These are phyloP conservation scores for Mrakia hoshinonis DNA, from an alignment of 768 basidiomycete species.

Conservation along the genomic window DNA sequence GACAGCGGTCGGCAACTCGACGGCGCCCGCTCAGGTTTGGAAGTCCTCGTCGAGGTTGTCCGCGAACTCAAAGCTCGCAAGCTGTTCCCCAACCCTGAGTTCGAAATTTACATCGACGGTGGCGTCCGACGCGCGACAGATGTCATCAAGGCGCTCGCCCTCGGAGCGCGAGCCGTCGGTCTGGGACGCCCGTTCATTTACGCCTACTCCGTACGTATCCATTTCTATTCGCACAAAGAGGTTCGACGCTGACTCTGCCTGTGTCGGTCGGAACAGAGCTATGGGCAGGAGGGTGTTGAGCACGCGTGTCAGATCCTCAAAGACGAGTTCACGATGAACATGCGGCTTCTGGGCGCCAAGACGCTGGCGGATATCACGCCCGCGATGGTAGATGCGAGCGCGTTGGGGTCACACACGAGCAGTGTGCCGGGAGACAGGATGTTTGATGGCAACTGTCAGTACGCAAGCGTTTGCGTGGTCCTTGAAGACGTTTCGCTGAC, in stretches of 20 bases:
- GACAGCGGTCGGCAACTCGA: conserved; percentile 37
- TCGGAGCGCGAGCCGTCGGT: conserved; percentile 49
- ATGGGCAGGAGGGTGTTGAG: conserved; percentile 79
- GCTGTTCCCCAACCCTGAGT: conserved; percentile 58
- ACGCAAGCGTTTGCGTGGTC: neutral
- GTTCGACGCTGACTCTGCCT: neutral
- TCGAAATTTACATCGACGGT: conserved; percentile 73
- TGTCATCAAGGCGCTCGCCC: conserved; percentile 24
- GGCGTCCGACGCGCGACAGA: conserved; percentile 76
- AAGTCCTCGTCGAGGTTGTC: conserved; percentile 80
- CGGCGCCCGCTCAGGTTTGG: conserved; percentile 70
- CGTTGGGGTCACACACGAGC: conserved; percentile 56
- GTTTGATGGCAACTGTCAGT: conserved; percentile 73
- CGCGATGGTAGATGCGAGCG: conserved; percentile 79
- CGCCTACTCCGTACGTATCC: conserved; percentile 75
- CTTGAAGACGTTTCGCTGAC: neutral
- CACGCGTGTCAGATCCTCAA: conserved; percentile 68
- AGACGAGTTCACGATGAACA: conserved; percentile 96
- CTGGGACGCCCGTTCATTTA: conserved; percentile 81
- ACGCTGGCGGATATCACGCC: conserved; percentile 70
- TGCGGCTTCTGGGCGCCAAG: conserved; percentile 80
- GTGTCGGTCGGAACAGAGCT: conserved; percentile 37
- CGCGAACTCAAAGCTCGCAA: conserved; percentile 58
- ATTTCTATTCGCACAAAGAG: conserved; percentile 40
- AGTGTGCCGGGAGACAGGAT: conserved; percentile 61